Conservation (phyloP, 129 eudicot species). For the carrot (Daucus carota) region DNA sequence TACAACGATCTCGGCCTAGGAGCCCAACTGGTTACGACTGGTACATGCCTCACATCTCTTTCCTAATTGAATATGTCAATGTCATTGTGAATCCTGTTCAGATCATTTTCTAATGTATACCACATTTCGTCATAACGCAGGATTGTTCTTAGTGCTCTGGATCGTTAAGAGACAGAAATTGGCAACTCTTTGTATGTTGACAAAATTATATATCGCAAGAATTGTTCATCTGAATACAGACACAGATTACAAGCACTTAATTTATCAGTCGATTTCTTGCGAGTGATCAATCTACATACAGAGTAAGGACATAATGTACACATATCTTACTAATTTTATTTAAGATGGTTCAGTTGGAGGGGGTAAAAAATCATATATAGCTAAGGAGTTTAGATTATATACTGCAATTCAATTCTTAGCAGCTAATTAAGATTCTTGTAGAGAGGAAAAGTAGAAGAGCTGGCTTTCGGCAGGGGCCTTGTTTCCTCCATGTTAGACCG, state of each 20-base stretch:
- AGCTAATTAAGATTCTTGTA: not conserved
- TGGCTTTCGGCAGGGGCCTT: no score
- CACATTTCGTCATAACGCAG: constrained; percentile 21
- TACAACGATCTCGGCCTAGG: constrained; percentile 25
- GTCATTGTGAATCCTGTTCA: not conserved
- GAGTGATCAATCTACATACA: not conserved
- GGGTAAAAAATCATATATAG: not conserved
- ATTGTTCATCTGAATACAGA: not conserved
- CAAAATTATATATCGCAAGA: not conserved
- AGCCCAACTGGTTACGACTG: constrained; percentile 54
- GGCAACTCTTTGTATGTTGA: constrained; percentile 11
- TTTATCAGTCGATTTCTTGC: not conserved
- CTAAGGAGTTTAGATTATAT: not conserved
- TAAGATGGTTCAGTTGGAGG: not conserved
- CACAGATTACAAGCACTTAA: not conserved
- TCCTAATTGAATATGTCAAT: not conserved
- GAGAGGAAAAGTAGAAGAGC: not conserved
- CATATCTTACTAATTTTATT: not conserved
- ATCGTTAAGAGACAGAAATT: constrained; percentile 41
- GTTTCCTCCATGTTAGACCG: not conserved
- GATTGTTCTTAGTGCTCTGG: constrained; percentile 60
- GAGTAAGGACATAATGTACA: not conserved
- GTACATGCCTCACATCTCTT: constrained; percentile 16
- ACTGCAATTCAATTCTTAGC: not conserved
- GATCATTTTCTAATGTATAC: no score